phyloP scores from a whole-genome alignment of 202 grass and related monocot genomes.

The Musa balbisiana region DNA sequence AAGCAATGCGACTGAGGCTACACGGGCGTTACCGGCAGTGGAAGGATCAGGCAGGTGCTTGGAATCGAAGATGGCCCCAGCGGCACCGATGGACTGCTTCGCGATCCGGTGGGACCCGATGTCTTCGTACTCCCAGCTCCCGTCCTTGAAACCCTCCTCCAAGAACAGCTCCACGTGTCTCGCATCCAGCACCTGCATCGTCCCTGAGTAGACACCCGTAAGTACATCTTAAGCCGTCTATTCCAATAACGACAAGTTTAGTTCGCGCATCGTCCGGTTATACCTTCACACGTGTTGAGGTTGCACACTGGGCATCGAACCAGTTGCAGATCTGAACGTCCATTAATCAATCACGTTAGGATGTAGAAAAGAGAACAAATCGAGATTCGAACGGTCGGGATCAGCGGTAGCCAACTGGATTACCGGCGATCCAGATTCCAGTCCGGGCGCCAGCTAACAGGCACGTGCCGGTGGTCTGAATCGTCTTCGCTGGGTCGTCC shows the following conservation, averaged over 20 bases:
- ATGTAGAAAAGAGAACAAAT: not conserved
- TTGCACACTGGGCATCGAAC: slow-evolving; percentile 72
- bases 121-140: slow-evolving; percentile 64
- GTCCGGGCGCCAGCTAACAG: slow-evolving; percentile 38
- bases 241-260: not conserved
- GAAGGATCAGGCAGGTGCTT: slow-evolving; percentile 15
- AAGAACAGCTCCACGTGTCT: slow-evolving; percentile 77
- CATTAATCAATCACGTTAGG: not conserved
- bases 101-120: slow-evolving; percentile 49
- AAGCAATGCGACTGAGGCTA: not conserved
- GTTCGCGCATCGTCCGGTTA: too few species aligned
- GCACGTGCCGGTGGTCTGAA: slow-evolving; percentile 52
- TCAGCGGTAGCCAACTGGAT: not conserved
- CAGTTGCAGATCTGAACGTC: slow-evolving; percentile 64
- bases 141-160: slow-evolving; percentile 50
- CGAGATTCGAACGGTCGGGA: slow-evolving; percentile 8
- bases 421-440: slow-evolving; percentile 94
- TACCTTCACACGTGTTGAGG: slow-evolving; percentile 56
- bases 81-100: slow-evolving; percentile 25
- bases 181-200: slow-evolving; percentile 76
- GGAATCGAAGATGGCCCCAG: slow-evolving; percentile 60
- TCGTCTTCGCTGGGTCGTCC: slow-evolving; percentile 20
- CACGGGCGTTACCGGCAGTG: slow-evolving; percentile 28
- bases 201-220: slow-evolving; percentile 36
- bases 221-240: slow-evolving; percentile 3